phyloP scores from a whole-genome alignment of 2,329 filamentous ascomycete species.

The Fusarium sp. region DNA sequence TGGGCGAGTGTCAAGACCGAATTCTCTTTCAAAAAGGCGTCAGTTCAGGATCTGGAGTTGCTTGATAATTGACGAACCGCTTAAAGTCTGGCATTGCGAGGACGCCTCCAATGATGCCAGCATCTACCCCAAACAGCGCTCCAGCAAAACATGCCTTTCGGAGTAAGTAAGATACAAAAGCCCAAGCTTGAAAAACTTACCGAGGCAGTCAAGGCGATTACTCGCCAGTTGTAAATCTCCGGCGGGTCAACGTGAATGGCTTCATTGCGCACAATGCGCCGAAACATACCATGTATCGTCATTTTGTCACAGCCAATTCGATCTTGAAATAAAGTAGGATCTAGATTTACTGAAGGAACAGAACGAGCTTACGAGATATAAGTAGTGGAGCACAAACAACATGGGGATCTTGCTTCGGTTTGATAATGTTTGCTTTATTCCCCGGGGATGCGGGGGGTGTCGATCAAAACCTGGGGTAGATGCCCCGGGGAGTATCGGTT shows the following conservation, averaged over 20 bases:
- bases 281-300: constrained; percentile 43
- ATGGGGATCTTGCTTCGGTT: background rate
- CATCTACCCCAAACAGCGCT: constrained; percentile 47
- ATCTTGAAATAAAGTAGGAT: no score
- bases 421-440: constrained; percentile 1
- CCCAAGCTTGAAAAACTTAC: background rate
- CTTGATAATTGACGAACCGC: background rate
- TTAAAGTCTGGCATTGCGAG: constrained; percentile 49
- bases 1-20: constrained; percentile 37
- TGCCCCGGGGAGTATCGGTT: constrained; percentile 27
- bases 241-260: constrained; percentile 75
- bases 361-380: constrained; percentile 29
- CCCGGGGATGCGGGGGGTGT: constrained; percentile 16
- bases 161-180: background rate
- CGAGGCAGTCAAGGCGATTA: constrained; percentile 73
- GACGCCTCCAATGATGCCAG: constrained; percentile 50
- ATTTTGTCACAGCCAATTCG: constrained; percentile 11
- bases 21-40: constrained; percentile 24
- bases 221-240: constrained; percentile 78
- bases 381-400: constrained; percentile 25
- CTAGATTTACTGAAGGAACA: background rate
- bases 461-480: constrained; percentile 18
- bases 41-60: rapidly evolving
- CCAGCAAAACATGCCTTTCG: constrained; percentile 40
- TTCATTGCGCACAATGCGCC: constrained; percentile 65